Percentiles rank a stretch among this genome's conserved stretches.
Conservation (phyloP, 2,329 filamentous ascomycete genomes). For the Dissoconium aciculare region DNA sequence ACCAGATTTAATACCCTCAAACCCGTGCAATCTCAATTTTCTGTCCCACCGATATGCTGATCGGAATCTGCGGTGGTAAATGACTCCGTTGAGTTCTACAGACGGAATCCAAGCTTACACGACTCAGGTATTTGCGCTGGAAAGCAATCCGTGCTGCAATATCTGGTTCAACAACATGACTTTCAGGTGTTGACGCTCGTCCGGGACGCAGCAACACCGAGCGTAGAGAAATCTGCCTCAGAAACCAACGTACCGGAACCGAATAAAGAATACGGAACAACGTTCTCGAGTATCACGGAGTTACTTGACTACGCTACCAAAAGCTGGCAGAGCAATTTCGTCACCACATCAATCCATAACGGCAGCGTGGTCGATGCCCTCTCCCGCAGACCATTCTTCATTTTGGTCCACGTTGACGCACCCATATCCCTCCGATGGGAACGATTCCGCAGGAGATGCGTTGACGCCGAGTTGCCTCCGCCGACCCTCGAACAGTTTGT, state of each 20-base stretch:
- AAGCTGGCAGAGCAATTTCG: constrained; percentile 69
- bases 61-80: constrained; percentile 64
- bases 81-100: constrained; percentile 8
- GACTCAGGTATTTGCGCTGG: constrained; percentile 72
- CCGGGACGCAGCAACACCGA: constrained; percentile 24
- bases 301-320: constrained; percentile 76
- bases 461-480: constrained; percentile 30
- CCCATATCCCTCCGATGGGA: constrained; percentile 72
- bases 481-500: constrained; percentile 46
- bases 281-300: neutral
- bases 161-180: constrained; percentile 67
- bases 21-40: too few relatives aligned
- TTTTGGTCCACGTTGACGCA: constrained; percentile 82
- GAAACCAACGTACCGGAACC: constrained; percentile 24
- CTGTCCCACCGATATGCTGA: too few relatives aligned
- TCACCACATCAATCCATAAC: constrained; percentile 69
- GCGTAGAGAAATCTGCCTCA: constrained; percentile 30
- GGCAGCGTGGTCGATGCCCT: constrained; percentile 61
- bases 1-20: too few relatives aligned
- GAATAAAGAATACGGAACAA: constrained; percentile 5
- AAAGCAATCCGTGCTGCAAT: constrained; percentile 78
- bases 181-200: constrained; percentile 60
- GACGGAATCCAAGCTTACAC: constrained; percentile 1
- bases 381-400: constrained; percentile 72
- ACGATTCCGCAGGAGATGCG: constrained; percentile 51